Conservation (phyloP, 2,329 filamentous ascomycete species). For the Periconia macrospinosa region DNA sequence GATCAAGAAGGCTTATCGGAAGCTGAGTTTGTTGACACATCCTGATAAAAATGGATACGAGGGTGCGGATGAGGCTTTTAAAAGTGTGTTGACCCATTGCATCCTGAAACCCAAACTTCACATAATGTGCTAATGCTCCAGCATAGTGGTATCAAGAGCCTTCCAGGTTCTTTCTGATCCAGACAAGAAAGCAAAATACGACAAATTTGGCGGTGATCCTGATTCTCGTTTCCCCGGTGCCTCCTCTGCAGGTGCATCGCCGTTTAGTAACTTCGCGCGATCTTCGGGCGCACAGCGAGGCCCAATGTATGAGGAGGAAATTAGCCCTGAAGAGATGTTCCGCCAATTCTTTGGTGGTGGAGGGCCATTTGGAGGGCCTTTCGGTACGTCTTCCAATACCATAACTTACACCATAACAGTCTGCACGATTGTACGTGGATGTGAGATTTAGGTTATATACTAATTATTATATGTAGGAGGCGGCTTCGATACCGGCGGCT, state of each 20-base stretch:
- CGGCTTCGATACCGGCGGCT: conserved; percentile 77
- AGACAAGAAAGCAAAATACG: conserved; percentile 88
- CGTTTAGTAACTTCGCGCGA: conserved; percentile 65
- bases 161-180: conserved; percentile 92
- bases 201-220: conserved; percentile 88
- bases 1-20: conserved; percentile 97
- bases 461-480: conserved; percentile 42
- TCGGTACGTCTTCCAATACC: conserved; percentile 55
- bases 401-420: neutral
- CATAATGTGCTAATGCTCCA: conserved; percentile 3
- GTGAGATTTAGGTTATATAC: neutral
- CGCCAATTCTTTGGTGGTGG: conserved; percentile 91
- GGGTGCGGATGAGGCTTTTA: conserved; percentile 95
- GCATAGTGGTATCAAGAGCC: conserved; percentile 78
- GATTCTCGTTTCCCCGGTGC: conserved; percentile 78
- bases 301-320: conserved; percentile 83
- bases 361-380: conserved; percentile 63
- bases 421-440: conserved; percentile 7
- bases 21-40: conserved; percentile 90
- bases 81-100: conserved; percentile 56
- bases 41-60: conserved; percentile 98
- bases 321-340: conserved; percentile 96
- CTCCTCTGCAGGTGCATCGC: conserved; percentile 58
- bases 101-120: neutral
- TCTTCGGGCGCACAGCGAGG: conserved; percentile 52